Evolutionary conservation across 2,329 filamentous ascomycete genomes (phyloP), one percentile per base, ranked within the genome.

Genomic region (Microdochium bolleyi): DNA sequence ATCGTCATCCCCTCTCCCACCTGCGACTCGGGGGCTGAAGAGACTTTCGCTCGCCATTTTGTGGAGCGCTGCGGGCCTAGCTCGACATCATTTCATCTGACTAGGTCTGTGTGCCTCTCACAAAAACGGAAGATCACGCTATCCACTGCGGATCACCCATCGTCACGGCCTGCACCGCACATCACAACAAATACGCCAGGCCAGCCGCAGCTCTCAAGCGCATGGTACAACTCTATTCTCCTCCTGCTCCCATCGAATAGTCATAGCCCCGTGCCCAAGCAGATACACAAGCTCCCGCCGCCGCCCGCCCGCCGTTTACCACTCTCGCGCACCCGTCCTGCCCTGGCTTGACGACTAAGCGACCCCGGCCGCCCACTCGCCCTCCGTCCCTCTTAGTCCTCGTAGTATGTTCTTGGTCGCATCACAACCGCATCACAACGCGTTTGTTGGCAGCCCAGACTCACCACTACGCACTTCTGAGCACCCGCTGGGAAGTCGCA

Each of bases 161-260:
- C 57, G 58, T 62, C 58, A 60, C 59, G 54, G 56, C 60, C 56
- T 57, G 62, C 58, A 58, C 57, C 65, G 61, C 64, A 46, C 61
- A 61, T 63, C 61, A 30, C 27, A 61, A 67, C 67, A 67, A 67
- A 70, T 67, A 68, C 64, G 62, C 64, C 64, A 64, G 61, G 61
- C 56, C 58, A 63, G 65, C 66, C 64, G 66, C 67, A 62, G 58
- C 58, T 58, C 58, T 55, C 58, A 50, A 54, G 57, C 57, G 54
- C 58, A 60, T 60, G 60, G 61, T 62, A 57, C 63, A 67, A 64
- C 64, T 65, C 61, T 62, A 62, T 58, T 58, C 52, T 61, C 65
- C 60, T 63, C 56, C 59, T 61, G 41, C 57, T 61, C 55, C 56
- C 56, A 55, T 57, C 58, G 58, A 60, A 60, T 60, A 61, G 57